A percentile compares a stretch with the other conserved stretches of the same genome.
These are phyloP conservation scores for Aspergillus saccharolyticus DNA, from an alignment of 495 filamentous ascomycete species.

Conservation along the genomic window DNA sequence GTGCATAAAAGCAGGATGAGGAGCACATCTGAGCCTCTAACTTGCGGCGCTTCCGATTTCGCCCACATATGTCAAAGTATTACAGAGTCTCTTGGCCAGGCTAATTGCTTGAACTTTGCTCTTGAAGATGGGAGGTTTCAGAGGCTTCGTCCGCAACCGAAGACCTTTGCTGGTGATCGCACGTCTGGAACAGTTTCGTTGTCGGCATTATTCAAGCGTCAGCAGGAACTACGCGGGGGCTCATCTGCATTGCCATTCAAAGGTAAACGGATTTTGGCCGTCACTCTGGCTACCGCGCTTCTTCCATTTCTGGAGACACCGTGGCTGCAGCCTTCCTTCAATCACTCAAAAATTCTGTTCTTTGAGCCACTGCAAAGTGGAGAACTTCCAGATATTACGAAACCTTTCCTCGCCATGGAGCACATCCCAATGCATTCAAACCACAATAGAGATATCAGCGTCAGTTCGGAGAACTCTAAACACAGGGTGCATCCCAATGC, in stretches of 20 bases:
- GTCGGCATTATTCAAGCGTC: conserved; percentile 24
- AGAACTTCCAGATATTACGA: conserved; percentile 28
- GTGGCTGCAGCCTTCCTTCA: conserved; percentile 30
- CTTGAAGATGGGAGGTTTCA: conserved; percentile 24
- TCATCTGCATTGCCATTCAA: conserved; percentile 23
- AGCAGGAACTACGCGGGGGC: conserved; percentile 24
- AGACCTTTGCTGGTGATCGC: conserved; percentile 22
- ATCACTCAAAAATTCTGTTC: conserved; percentile 31
- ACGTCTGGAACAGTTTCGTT: conserved; percentile 24
- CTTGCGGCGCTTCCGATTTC: conserved; percentile 16
- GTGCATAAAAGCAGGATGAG: no score
- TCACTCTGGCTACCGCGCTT: conserved; percentile 25
- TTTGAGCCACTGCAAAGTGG: conserved; percentile 23
- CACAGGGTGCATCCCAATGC: conserved; percentile 28
- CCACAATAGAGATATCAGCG: conserved; percentile 13
- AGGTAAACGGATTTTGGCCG: conserved; percentile 26
- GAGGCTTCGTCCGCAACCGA: conserved; percentile 26
- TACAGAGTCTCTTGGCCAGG: conserved; percentile 24
- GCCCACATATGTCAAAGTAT: conserved; percentile 24
- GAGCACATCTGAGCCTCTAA: conserved; percentile 4
- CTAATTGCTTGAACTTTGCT: conserved; percentile 24
- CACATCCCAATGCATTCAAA: conserved; percentile 26
- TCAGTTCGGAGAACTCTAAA: conserved; percentile 15
- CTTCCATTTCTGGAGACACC: conserved; percentile 30
- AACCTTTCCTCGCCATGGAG: conserved; percentile 26